Evolutionary conservation across 306 rosid species (phyloP).

Genomic region (Medicago lupulina): DNA sequence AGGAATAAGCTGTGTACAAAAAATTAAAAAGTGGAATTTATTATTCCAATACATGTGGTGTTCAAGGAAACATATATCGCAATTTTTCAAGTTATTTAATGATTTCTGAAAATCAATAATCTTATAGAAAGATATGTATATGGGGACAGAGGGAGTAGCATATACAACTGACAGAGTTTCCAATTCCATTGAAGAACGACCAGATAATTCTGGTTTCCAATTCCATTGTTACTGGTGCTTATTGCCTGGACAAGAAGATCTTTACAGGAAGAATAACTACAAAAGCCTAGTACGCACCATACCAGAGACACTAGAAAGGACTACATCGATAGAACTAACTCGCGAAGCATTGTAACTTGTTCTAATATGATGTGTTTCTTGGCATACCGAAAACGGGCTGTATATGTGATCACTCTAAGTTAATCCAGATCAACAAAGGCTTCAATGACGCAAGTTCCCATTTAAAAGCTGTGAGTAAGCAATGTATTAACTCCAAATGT

Average conservation of each 20-base stretch:
- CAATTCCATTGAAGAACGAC: background rate
- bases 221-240: background rate
- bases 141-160: background rate
- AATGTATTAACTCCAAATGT: too few relatives aligned
- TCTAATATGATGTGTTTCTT: background rate
- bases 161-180: background rate
- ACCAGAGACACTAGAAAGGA: background rate
- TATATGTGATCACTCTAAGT: background rate
- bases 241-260: background rate
- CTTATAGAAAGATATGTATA: too few relatives aligned
- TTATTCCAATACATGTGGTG: too few relatives aligned
- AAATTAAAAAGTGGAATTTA: background rate
- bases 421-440: background rate
- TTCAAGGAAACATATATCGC: too few relatives aligned
- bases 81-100: too few relatives aligned
- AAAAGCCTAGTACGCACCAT: background rate
- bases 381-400: background rate
- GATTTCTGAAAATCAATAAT: too few relatives aligned
- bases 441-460: background rate
- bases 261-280: background rate
- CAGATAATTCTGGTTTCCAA: background rate
- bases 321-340: background rate
- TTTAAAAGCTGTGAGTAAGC: background rate
- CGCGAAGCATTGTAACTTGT: background rate
- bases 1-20: background rate